Base-by-base conservation (phyloP, 164 flowering plant genomes). In the Stephania cephalantha region DNA sequence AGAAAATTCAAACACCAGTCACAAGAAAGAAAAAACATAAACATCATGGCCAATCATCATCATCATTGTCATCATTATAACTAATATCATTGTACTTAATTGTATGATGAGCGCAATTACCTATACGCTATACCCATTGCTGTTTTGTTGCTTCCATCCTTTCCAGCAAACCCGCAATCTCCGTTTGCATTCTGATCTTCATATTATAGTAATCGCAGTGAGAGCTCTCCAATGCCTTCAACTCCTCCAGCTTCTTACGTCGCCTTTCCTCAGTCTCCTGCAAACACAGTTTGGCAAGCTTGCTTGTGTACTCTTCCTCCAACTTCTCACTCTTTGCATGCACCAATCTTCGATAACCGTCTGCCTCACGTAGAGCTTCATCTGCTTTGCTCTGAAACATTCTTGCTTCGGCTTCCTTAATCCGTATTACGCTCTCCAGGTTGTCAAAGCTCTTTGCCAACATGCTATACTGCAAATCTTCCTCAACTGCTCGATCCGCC, bases 131-230 rank as follows among this genome's bases (percentile, higher is more conserved):
- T 52, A 89, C 94, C 90, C 87, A 86, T 74, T 87, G 90, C 78
- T 92, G 89, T 82, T 92, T 95, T 71, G 97, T 91, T 30, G 90
- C 89, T 71, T 95, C 97, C 97, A 95, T 92, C 81, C 97, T 88
- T 81, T 90, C 85, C 82, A 90, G 75, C 83, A 95, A 83, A 10
- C 95, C 92, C 17, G 86, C 84, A 79, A 95, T 92, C 82, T 95
- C 97, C 35, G 90, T 85, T 79, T 91, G 92, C 98, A 95, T 93
- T 81, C 99, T 87, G 69, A 82, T 67, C 83, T 95, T 95, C 98
- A 95, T 93, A 18, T 93, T 88, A 82, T 84, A 87, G 78, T 95
- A 95, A 78, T 95, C 97, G 70, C 84, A 85, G 18, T 90, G 97
- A 0, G 93, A 88, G 73, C 82, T 85, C 79, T 95, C 95, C 79